phyloP scores from a whole-genome alignment of 306 rosid species.

The Alnus rubra region DNA sequence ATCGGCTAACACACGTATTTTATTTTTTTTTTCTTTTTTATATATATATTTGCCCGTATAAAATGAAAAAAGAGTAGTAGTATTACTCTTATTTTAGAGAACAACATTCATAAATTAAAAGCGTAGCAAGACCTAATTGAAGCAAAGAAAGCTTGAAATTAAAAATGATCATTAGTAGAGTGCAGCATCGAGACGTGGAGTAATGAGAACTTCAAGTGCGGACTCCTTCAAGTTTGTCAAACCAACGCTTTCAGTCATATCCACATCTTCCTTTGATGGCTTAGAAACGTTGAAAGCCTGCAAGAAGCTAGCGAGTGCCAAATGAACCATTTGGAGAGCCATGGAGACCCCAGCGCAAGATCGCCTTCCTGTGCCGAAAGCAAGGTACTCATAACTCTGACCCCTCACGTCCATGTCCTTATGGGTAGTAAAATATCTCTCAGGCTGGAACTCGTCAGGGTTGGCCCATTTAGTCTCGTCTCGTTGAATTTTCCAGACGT shows the following conservation, averaged over 20 bases:
- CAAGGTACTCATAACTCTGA: conserved; percentile 30
- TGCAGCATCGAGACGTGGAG: conserved; percentile 28
- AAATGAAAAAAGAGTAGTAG: no score
- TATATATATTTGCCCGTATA: no score
- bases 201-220: conserved; percentile 33
- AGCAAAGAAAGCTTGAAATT: no score
- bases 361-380: conserved; percentile 48
- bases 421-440: conserved; percentile 39
- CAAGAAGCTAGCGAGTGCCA: conserved; percentile 34
- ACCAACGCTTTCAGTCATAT: conserved; percentile 50
- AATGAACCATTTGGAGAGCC: conserved; percentile 35
- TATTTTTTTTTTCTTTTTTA: no score
- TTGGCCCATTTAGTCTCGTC: conserved; percentile 35
- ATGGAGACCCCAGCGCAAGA: conserved; percentile 38
- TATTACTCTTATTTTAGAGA: no score
- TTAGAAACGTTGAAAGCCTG: conserved; percentile 30
- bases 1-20: no score
- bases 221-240: conserved; percentile 43
- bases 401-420: conserved; percentile 37
- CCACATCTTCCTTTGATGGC: conserved; percentile 37
- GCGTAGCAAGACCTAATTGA: no score
- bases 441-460: conserved; percentile 38
- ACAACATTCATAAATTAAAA: no score
- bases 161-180: conserved; percentile 4
- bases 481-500: conserved; percentile 43